Evolutionary conservation across 108 stramenopile species (phyloP), one percentile per base, ranked within the genome.

Genomic region (Pelagomonas calceolata): DNA sequence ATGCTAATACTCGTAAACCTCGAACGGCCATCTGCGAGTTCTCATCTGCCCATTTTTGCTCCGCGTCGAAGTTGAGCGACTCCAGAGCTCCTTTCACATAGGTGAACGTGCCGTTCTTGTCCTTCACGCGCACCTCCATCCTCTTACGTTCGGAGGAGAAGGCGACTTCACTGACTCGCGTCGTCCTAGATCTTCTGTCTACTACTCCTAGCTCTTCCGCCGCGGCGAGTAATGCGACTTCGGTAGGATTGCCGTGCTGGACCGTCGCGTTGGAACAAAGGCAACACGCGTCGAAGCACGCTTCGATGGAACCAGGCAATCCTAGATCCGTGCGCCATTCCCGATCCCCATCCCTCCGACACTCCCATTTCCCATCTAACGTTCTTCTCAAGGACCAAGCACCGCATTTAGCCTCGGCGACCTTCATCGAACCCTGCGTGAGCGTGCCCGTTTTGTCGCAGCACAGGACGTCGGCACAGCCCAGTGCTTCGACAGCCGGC

Each of bases 381-480:
- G 4, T 33, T 30, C 66, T 63, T 32, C 34, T n/a, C 18, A 60
- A 26, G 51, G 1, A 26, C 51, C 51, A 60, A 1, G 21, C 51
- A 26, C 26, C 51, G 51, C 51, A 60, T 17, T 12, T 1, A 4
- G 51, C 34, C 66, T 66, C 66, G 9, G 32, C 16, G 21, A 66
- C 85, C 14, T 89, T 90, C 98, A 99, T 99, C 84, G 94, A 91
- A 82, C 96, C 96, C 73, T 92, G 89, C 16, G 98, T 99, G 63
- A 99, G 80, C 0, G 96, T 97, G 0, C 98, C 98, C 3, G 98
- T 99, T 85, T 99, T 97, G 83, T 99, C 98, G 5, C 91, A 89
- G 39, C 89, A 90, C 60, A 99, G 83, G 1, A 94, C 90, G 0
- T 94, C 92, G 0, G 92, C 86, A 80, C 94, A 97, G 17, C 97